Evolutionary conservation across 106 monocot genomes (phyloP).

Genomic region (Agapanthus africanus): DNA sequence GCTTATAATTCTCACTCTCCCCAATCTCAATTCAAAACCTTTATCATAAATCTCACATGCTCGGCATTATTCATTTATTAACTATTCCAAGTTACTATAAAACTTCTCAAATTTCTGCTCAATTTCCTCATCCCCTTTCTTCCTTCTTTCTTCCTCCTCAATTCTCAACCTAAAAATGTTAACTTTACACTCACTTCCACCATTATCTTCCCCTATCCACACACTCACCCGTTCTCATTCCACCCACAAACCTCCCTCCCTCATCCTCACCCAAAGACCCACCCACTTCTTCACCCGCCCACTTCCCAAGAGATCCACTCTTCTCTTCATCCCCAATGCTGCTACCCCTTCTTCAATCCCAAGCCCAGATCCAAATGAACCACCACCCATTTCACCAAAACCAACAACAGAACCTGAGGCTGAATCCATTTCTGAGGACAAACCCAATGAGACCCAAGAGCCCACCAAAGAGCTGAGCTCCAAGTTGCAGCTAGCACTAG

Average conservation of each 20-base stretch:
- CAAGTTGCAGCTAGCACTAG: conserved; percentile 20
- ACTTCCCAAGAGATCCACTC: background rate
- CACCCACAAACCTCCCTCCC: background rate
- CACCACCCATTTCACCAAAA: background rate
- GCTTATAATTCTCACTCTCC: background rate
- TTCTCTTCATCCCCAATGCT: background rate
- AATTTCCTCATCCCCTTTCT: background rate
- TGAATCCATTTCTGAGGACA: background rate
- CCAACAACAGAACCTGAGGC: background rate
- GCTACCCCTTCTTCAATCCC: background rate
- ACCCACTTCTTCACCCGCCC: conserved; percentile 4
- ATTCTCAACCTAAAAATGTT: background rate
- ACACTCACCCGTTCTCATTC: background rate
- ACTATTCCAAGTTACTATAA: background rate
- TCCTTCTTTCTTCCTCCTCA: background rate
- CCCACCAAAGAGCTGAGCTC: background rate
- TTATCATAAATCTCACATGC: no score
- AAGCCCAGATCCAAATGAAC: background rate
- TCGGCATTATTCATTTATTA: background rate
- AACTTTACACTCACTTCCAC: conserved; percentile 1
- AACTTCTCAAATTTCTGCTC: background rate
- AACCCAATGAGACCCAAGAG: background rate
- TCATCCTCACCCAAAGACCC: background rate
- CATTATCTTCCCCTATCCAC: background rate
- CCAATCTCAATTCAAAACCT: background rate